These are phyloP conservation scores for Petrea volubilis DNA, from an alignment of 257 asterid species.

Conservation along the genomic window DNA sequence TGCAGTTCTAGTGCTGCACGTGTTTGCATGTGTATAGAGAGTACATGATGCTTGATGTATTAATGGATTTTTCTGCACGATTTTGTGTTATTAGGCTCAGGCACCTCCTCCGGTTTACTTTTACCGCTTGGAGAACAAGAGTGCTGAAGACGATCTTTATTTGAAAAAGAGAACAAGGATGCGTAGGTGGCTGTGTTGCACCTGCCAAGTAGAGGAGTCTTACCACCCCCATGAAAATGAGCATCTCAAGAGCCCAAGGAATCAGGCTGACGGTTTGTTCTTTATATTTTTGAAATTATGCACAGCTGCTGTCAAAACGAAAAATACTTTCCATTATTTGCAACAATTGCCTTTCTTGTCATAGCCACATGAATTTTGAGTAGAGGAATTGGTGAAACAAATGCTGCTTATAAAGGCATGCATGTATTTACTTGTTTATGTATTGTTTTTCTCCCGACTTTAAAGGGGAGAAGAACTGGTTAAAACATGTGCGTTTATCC, in stretches of 20 bases:
- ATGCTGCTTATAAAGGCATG: not conserved
- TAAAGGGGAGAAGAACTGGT: slow-evolving; percentile 1
- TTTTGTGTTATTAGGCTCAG: slow-evolving; percentile 50
- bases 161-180: slow-evolving; percentile 65
- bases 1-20: slow-evolving; percentile 6
- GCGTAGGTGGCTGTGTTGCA: slow-evolving; percentile 93
- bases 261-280: slow-evolving; percentile 55
- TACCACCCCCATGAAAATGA: slow-evolving; percentile 62
- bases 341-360: slow-evolving; percentile 11
- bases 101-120: slow-evolving; percentile 74
- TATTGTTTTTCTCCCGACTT: not conserved
- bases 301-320: not conserved
- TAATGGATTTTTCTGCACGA: slow-evolving; percentile 9
- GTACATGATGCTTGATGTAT: not conserved
- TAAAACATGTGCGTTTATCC: not conserved
- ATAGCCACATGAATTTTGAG: not conserved
- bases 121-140: slow-evolving; percentile 52
- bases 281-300: not conserved
- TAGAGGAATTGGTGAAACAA: slow-evolving; percentile 10
- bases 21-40: not conserved
- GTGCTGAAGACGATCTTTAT: slow-evolving; percentile 52
- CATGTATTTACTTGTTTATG: not conserved
- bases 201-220: slow-evolving; percentile 70
- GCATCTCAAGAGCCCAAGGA: slow-evolving; percentile 71
- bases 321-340: not conserved